Conservation (phyloP, 169 alveolate species). For the Eimeria tenella region DNA sequence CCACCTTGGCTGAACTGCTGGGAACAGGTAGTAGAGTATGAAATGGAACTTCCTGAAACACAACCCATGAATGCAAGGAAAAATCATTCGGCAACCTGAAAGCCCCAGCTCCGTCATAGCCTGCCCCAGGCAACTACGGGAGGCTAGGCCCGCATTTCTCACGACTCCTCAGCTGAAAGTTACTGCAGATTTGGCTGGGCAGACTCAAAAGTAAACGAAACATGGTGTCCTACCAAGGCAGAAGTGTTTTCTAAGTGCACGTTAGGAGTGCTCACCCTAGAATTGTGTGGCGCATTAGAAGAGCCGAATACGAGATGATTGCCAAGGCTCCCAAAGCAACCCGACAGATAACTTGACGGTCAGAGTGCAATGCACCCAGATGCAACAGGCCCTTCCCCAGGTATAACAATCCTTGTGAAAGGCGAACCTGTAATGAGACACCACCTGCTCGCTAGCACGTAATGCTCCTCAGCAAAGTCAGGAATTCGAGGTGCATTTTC, state of each 20-base stretch:
- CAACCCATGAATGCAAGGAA: neutral
- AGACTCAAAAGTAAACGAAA: neutral
- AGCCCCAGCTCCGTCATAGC: no score
- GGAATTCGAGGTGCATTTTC: neutral
- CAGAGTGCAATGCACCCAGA: slow-evolving; percentile 97
- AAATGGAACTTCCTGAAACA: slow-evolving; percentile 89
- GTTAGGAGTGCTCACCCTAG: slow-evolving; percentile 86
- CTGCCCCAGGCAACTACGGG: no score
- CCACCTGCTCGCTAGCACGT: neutral
- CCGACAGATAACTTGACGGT: slow-evolving; percentile 94
- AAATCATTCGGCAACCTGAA: neutral
- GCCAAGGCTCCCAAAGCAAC: slow-evolving; percentile 96
- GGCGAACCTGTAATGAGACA: slow-evolving; percentile 65
- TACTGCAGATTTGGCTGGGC: neutral
- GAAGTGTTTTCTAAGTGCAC: neutral
- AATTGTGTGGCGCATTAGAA: slow-evolving; percentile 91
- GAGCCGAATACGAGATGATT: slow-evolving; percentile 93
- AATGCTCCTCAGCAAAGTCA: neutral
- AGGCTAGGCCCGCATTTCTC: no score
- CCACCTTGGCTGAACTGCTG: slow-evolving; percentile 92
- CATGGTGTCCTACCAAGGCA: neutral
- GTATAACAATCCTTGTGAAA: slow-evolving; percentile 90
- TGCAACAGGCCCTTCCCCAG: slow-evolving; percentile 98
- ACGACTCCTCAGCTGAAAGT: no score
- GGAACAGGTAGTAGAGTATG: slow-evolving; percentile 95